A percentile compares a stretch with the other conserved stretches of the same genome.
Evolutionary conservation across 2,329 filamentous ascomycete genomes (phyloP).

Genomic region (Botryotinia globosa): DNA sequence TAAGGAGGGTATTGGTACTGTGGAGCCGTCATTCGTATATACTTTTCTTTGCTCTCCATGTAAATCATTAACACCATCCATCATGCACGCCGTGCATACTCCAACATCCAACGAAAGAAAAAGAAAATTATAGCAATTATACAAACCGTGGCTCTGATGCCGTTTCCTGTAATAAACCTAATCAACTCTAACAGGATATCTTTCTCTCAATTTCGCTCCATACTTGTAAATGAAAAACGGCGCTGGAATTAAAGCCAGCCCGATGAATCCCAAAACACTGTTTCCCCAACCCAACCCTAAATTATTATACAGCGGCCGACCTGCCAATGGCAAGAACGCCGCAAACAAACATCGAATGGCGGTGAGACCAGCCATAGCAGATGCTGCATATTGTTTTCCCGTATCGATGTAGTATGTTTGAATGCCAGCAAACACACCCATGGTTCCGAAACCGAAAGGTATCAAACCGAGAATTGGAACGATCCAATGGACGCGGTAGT

Average conservation of each 20-base stretch:
- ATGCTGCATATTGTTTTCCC: conserved; percentile 42
- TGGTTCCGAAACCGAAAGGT: conserved; percentile 44
- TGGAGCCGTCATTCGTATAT: background rate
- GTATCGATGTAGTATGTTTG: conserved; percentile 48
- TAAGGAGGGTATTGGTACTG: conserved; percentile 7
- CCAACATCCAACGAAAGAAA: background rate
- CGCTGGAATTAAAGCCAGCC: conserved; percentile 7
- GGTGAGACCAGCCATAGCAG: conserved; percentile 41
- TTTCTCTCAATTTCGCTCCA: conserved; percentile 11
- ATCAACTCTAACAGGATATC: conserved; percentile 15
- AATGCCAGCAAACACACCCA: conserved; percentile 41
- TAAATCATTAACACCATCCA: background rate
- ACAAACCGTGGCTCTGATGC: too few species aligned
- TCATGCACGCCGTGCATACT: background rate
- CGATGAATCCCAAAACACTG: conserved; percentile 20
- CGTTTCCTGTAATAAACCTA: background rate
- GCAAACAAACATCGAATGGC: conserved; percentile 45
- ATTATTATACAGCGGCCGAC: conserved; percentile 30
- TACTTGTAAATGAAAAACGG: conserved; percentile 15
- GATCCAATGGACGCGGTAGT: conserved; percentile 43
- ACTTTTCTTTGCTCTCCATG: background rate
- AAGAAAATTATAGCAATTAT: background rate
- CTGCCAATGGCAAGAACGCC: conserved; percentile 53
- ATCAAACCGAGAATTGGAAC: conserved; percentile 42
- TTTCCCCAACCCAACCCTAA: conserved; percentile 22